Percentiles rank a stretch among this genome's conserved stretches.
Evolutionary conservation across 164 flowering plant genomes (phyloP).

Genomic region (Aristolochia californica): DNA sequence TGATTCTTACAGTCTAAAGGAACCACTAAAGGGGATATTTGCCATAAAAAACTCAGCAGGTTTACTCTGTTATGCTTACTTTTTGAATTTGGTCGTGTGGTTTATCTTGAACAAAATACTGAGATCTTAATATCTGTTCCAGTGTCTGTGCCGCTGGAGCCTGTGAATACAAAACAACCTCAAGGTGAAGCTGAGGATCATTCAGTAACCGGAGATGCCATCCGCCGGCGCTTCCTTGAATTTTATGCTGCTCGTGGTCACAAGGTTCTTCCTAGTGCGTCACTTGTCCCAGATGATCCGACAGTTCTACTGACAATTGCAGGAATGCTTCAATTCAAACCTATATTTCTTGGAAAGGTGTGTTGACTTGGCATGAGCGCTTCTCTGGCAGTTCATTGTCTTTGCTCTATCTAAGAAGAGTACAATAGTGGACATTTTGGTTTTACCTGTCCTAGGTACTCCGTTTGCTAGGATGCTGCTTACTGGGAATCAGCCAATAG

Average conservation of each 20-base stretch:
- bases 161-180: conserved; percentile 20
- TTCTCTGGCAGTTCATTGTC: not conserved
- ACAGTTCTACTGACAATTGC: conserved; percentile 91
- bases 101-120: not conserved
- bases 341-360: conserved; percentile 94
- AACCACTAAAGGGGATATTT: conserved; percentile 9
- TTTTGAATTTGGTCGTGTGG: not conserved
- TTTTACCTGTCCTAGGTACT: no score
- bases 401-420: no score
- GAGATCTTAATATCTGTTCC: not conserved
- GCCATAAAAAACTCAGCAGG: conserved; percentile 34
- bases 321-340: conserved; percentile 98
- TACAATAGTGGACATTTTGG: no score
- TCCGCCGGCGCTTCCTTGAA: conserved; percentile 65
- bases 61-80: conserved; percentile 12
- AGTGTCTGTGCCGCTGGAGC: conserved; percentile 2
- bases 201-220: conserved; percentile 61
- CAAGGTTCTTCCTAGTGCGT: conserved; percentile 81
- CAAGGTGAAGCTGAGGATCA: conserved; percentile 34
- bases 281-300: conserved; percentile 98
- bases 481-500: no score
- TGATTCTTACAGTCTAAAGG: conserved; percentile 3
- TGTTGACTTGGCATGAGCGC: not conserved
- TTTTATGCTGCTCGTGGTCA: conserved; percentile 92
- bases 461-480: no score